Evolutionary conservation across 352 stramenopile species (phyloP).

Genomic region (Phytophthora nicotianae): DNA sequence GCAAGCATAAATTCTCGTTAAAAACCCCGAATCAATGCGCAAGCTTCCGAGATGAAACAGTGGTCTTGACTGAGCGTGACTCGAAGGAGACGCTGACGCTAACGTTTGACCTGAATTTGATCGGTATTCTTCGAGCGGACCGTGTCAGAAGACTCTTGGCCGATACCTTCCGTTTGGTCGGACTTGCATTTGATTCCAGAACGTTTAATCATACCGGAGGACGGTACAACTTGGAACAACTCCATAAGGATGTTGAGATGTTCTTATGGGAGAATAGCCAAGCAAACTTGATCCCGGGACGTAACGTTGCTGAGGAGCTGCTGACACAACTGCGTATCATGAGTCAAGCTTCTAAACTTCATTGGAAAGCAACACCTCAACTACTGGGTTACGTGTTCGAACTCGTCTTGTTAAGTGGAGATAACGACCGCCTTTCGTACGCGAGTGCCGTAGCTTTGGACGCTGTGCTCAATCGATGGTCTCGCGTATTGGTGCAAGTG

Average conservation of each 20-base stretch:
- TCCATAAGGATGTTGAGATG: slow-evolving; percentile 30
- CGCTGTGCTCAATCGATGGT: slow-evolving; percentile 58
- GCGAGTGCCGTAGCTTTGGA: slow-evolving; percentile 56
- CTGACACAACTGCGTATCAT: slow-evolving; percentile 56
- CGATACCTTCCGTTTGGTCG: slow-evolving; percentile 70
- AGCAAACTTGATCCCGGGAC: slow-evolving; percentile 38
- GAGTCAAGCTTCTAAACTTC: slow-evolving; percentile 45
- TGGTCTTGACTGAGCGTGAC: slow-evolving; percentile 51
- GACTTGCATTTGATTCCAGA: slow-evolving; percentile 59
- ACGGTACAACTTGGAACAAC: slow-evolving; percentile 6
- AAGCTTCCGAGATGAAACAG: slow-evolving; percentile 34
- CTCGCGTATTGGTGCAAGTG: slow-evolving; percentile 48
- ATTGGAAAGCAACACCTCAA: slow-evolving; percentile 73
- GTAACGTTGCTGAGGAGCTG: slow-evolving; percentile 42
- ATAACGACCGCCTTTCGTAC: slow-evolving; percentile 61
- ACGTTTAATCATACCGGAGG: slow-evolving; percentile 41
- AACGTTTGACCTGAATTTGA: slow-evolving; percentile 45
- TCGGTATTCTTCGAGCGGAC: slow-evolving; percentile 59
- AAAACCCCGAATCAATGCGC: slow-evolving; percentile 32
- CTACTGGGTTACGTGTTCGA: slow-evolving; percentile 67
- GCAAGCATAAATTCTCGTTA: slow-evolving; percentile 24
- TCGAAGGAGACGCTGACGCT: slow-evolving; percentile 42
- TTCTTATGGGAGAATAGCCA: slow-evolving; percentile 73
- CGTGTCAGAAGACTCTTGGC: slow-evolving; percentile 55
- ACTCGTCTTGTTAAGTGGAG: slow-evolving; percentile 50